A percentile compares a stretch with the other conserved stretches of the same genome.
These are phyloP conservation scores for Aegilops tauschii DNA, from an alignment of 176 grass and related monocot species.

Conservation along the genomic window DNA sequence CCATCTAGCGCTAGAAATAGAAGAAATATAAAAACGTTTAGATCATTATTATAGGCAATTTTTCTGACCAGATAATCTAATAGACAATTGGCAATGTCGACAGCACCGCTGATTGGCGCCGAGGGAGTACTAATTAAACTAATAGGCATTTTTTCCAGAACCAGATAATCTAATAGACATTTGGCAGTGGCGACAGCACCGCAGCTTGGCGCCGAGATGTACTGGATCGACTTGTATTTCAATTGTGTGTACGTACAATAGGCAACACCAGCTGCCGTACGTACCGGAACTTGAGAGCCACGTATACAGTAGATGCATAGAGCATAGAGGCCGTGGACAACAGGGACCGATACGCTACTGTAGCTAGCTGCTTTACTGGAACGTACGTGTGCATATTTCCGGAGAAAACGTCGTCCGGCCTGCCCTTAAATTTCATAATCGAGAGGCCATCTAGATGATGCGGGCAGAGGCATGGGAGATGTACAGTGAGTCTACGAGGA, in stretches of 20 bases:
- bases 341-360: neutral
- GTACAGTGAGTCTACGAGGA: neutral
- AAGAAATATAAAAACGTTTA: too few species aligned
- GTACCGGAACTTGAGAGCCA: neutral
- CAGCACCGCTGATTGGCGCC: too few species aligned
- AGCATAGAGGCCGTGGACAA: neutral
- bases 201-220: neutral
- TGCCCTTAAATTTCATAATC: neutral
- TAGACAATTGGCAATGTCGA: too few species aligned
- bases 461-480: neutral
- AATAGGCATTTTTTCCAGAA: too few species aligned
- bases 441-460: neutral
- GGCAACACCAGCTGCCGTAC: neutral
- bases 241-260: neutral
- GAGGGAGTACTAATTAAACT: too few species aligned
- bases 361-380: neutral
- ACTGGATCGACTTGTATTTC: neutral
- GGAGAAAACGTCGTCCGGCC: neutral
- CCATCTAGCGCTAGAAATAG: neutral
- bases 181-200: too few species aligned
- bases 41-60: too few species aligned
- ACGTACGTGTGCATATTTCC: neutral
- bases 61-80: too few species aligned
- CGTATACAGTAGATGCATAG: neutral
- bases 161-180: too few species aligned